A percentile compares a stretch with the other conserved stretches of the same genome.
These are phyloP conservation scores for Erodium moschatum DNA, from an alignment of 441 rosid genomes.

Conservation along the genomic window DNA sequence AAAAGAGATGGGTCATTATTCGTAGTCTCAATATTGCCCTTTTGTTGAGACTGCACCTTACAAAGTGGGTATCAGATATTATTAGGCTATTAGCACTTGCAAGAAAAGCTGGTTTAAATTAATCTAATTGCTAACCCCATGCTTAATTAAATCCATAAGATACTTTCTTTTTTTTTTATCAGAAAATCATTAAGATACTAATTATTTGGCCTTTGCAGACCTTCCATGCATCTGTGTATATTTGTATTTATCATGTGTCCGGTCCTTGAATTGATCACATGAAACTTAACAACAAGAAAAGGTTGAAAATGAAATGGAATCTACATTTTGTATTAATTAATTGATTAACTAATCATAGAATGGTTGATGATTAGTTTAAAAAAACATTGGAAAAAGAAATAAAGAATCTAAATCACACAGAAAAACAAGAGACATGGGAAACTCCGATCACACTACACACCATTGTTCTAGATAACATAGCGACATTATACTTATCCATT, in stretches of 20 bases:
- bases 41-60: conserved; percentile 12
- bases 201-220: background rate
- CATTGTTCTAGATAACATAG: background rate
- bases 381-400: background rate
- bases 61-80: conserved; percentile 26
- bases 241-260: background rate
- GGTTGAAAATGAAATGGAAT: conserved; percentile 1
- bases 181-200: background rate
- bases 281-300: conserved; percentile 1
- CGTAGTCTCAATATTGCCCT: background rate
- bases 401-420: background rate
- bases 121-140: background rate
- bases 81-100: conserved; percentile 1
- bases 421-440: background rate
- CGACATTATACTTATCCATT: too few species aligned
- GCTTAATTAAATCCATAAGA: background rate
- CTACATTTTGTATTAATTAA: background rate
- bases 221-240: background rate
- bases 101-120: background rate
- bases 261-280: background rate
- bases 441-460: background rate
- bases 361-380: background rate
- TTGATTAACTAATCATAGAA: background rate
- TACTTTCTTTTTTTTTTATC: too few species aligned
- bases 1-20: too few species aligned